A percentile compares a stretch with the other conserved stretches of the same genome.
phyloP scores from a whole-genome alignment of 1,284 basidiomycete genomes.

The Fomitopsis schrenkii region DNA sequence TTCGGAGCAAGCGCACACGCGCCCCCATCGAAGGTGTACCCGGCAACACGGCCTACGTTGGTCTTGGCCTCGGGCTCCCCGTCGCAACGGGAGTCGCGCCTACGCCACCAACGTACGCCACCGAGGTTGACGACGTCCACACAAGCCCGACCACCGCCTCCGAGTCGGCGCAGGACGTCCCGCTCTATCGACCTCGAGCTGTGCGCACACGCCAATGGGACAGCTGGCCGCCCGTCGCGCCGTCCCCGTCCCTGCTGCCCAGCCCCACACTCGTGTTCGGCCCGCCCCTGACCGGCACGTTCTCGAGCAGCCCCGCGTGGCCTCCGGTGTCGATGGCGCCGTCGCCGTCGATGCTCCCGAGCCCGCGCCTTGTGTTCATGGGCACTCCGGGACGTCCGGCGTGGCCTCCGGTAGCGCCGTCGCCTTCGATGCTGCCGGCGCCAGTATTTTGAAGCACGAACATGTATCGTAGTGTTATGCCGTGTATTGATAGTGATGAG shows the following conservation, averaged over 20 bases:
- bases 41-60: background rate
- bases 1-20: background rate
- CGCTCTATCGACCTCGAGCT: background rate
- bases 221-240: conserved; percentile 1
- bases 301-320: background rate
- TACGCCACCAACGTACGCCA: background rate
- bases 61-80: background rate
- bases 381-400: background rate
- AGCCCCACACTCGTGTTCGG: background rate
- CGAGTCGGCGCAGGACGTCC: background rate
- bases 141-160: background rate
- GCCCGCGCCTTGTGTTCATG: background rate
- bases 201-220: background rate
- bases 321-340: conserved; percentile 1
- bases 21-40: background rate
- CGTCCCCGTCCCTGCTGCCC: background rate
- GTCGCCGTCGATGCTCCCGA: background rate
- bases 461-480: too few species aligned
- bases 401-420: background rate
- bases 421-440: conserved; percentile 1
- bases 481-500: too few species aligned
- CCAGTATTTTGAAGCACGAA: background rate
- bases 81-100: background rate
- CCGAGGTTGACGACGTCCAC: background rate
- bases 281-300: background rate